These are phyloP conservation scores for Colletotrichum ledebouriae DNA, from an alignment of 2,329 filamentous ascomycete genomes.

Conservation along the genomic window DNA sequence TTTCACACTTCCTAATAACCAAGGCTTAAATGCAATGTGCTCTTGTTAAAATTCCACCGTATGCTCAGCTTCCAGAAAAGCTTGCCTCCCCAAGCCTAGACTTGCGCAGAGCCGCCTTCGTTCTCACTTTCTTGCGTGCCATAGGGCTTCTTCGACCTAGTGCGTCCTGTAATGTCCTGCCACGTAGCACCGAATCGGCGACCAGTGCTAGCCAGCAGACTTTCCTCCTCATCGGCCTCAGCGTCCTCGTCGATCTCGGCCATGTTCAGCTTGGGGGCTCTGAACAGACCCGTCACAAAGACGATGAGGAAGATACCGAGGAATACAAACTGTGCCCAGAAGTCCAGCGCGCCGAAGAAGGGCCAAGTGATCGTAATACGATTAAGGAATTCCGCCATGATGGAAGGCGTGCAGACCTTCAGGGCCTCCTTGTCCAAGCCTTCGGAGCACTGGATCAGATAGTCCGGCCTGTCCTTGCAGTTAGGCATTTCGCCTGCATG, in stretches of 20 bases:
- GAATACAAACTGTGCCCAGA: conserved; percentile 97
- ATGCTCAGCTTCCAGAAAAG: background rate
- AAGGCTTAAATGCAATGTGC: conserved; percentile 7
- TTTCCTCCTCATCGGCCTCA: conserved; percentile 93
- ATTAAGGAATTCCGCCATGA: conserved; percentile 94
- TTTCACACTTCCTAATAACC: background rate
- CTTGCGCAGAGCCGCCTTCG: conserved; percentile 29
- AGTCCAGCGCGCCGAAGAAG: conserved; percentile 91
- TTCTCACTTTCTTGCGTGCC: conserved; percentile 31
- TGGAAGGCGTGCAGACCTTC: conserved; percentile 88
- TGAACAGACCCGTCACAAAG: conserved; percentile 83
- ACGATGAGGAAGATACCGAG: conserved; percentile 86
- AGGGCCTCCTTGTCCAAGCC: conserved; percentile 77
- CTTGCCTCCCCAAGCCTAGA: background rate
- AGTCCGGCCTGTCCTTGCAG: conserved; percentile 77
- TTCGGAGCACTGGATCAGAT: conserved; percentile 88
- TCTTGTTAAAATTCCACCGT: conserved; percentile 11
- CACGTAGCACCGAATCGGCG: conserved; percentile 87
- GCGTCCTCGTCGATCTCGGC: conserved; percentile 88
- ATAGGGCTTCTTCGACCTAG: conserved; percentile 43
- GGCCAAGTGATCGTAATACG: conserved; percentile 94
- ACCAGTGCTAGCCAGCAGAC: conserved; percentile 85
- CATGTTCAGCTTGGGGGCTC: conserved; percentile 82
- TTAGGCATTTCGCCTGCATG: conserved; percentile 77
- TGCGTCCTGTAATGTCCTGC: conserved; percentile 82